A percentile compares a stretch with the other conserved stretches of the same genome.
Conservation (phyloP, 2,329 filamentous ascomycete species). For the Epichloe sibirici region DNA sequence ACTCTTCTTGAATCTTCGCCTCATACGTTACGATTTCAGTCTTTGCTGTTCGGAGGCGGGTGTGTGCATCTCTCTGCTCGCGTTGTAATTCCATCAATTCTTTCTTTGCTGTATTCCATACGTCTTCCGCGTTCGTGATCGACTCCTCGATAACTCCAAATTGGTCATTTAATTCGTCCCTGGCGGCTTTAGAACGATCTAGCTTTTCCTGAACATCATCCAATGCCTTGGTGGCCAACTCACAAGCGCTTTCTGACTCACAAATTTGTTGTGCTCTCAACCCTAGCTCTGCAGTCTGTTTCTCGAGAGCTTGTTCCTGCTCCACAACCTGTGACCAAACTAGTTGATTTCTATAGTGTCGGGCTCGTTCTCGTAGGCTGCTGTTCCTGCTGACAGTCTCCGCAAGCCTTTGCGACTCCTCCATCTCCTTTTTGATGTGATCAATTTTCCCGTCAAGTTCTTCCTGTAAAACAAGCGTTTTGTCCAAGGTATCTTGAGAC, state of each 20-base stretch:
- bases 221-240: constrained; percentile 36
- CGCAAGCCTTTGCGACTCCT: constrained; percentile 52
- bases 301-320: constrained; percentile 46
- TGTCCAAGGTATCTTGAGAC: constrained; percentile 66
- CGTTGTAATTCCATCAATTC: constrained; percentile 42
- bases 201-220: constrained; percentile 33
- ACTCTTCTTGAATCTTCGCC: constrained; percentile 40
- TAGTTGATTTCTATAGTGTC: constrained; percentile 50
- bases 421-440: constrained; percentile 27
- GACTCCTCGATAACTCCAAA: constrained; percentile 33
- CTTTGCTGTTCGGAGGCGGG: constrained; percentile 41
- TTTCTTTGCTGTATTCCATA: constrained; percentile 38
- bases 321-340: constrained; percentile 83
- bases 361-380: constrained; percentile 48
- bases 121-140: constrained; percentile 32
- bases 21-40: constrained; percentile 33
- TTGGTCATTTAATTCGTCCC: constrained; percentile 32
- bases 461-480: constrained; percentile 31
- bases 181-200: constrained; percentile 23
- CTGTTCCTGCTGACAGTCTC: constrained; percentile 55
- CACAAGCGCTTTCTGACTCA: constrained; percentile 16
- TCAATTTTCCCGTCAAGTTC: constrained; percentile 23
- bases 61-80: constrained; percentile 54
- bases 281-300: constrained; percentile 18
- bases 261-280: constrained; percentile 15